Conservation (phyloP, 345 rosid species). For the Rhizophora apiculata region DNA sequence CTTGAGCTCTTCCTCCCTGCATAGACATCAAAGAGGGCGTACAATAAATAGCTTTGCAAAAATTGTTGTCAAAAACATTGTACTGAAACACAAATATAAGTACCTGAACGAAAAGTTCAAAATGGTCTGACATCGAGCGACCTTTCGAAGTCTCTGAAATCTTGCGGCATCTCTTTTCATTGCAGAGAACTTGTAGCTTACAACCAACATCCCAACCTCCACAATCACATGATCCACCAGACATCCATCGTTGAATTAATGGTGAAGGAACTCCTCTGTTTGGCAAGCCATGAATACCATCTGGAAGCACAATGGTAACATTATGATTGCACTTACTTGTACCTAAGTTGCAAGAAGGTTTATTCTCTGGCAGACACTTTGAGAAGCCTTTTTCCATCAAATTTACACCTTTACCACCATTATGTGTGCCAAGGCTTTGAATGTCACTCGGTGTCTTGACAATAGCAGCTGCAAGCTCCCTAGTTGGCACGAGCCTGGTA, state of each 20-base stretch:
- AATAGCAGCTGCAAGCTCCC: slow-evolving; percentile 70
- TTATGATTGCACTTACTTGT: slow-evolving; percentile 19
- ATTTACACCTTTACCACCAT: slow-evolving; percentile 13
- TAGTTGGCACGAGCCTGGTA: slow-evolving; percentile 21
- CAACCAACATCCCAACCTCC: slow-evolving; percentile 99
- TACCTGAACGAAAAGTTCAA: slow-evolving; percentile 66
- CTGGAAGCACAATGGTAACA: slow-evolving; percentile 60
- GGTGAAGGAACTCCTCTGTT: slow-evolving; percentile 58
- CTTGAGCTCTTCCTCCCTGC: slow-evolving; percentile 38
- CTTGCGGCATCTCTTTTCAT: slow-evolving; percentile 22
- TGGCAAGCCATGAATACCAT: slow-evolving; percentile 74
- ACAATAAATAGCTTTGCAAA: neutral
- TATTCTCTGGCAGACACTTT: slow-evolving; percentile 20
- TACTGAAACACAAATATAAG: neutral
- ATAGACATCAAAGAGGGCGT: slow-evolving; percentile 1
- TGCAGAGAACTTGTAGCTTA: slow-evolving; percentile 48
- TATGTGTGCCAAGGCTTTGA: slow-evolving; percentile 16
- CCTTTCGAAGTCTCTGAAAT: slow-evolving; percentile 20
- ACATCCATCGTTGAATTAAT: slow-evolving; percentile 66
- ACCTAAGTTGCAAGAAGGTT: slow-evolving; percentile 22
- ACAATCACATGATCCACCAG: slow-evolving; percentile 81
- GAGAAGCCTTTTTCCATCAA: slow-evolving; percentile 14
- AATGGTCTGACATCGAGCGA: slow-evolving; percentile 26
- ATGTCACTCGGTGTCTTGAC: slow-evolving; percentile 30
- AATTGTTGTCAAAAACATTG: neutral